Conservation (phyloP, 2,329 filamentous ascomycete species). For the Scedosporium boydii region DNA sequence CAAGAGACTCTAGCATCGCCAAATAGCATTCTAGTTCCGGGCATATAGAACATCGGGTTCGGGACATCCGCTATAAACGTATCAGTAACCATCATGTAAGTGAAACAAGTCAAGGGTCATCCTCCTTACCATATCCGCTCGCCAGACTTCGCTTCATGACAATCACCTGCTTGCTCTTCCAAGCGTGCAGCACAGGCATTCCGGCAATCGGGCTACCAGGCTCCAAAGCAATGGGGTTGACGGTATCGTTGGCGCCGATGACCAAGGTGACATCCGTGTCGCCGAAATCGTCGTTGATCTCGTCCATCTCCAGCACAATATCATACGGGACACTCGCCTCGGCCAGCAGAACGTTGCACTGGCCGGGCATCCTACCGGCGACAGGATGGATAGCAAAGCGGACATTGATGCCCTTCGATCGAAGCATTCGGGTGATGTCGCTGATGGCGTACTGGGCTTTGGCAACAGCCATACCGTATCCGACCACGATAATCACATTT, state of each 20-base stretch:
- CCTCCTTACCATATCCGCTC: constrained; percentile 62
- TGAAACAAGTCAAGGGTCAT: neutral
- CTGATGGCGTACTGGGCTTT: constrained; percentile 88
- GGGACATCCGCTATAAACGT: constrained; percentile 61
- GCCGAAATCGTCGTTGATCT: constrained; percentile 86
- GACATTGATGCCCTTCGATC: constrained; percentile 68
- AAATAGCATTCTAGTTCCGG: constrained; percentile 82
- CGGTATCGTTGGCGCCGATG: constrained; percentile 87
- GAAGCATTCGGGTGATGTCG: constrained; percentile 66
- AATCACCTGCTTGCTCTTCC: constrained; percentile 88
- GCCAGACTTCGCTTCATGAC: constrained; percentile 91
- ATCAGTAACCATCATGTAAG: no score
- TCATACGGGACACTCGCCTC: constrained; percentile 86
- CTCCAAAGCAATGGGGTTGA: constrained; percentile 82
- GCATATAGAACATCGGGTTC: constrained; percentile 92
- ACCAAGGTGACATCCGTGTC: constrained; percentile 82
- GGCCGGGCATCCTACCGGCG: constrained; percentile 84
- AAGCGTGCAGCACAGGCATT: constrained; percentile 86
- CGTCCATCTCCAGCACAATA: constrained; percentile 90
- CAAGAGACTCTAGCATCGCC: constrained; percentile 80
- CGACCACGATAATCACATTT: constrained; percentile 81
- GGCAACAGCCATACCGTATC: constrained; percentile 90
- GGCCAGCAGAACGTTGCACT: constrained; percentile 83
- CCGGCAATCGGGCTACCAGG: constrained; percentile 77
- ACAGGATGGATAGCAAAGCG: constrained; percentile 88